Base-by-base conservation (phyloP, 176 grass and related monocot genomes). In the Dactylis glomerata region DNA sequence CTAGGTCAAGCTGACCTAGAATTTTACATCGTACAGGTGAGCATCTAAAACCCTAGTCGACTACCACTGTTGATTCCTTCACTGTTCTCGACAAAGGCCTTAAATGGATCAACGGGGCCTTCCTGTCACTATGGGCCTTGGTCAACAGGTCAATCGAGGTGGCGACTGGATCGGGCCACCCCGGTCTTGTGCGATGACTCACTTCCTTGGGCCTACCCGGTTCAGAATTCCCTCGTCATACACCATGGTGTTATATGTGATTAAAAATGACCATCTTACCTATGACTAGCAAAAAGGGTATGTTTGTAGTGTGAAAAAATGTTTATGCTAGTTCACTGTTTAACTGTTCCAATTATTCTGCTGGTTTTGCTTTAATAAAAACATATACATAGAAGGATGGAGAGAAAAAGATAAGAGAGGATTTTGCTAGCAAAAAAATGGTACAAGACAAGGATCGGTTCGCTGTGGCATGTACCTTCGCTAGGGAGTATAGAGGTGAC, bases 361-460 rank as follows among this genome's bases (percentile, higher is more conserved):
- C n/a, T 85, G 17, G 11, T 76, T 34, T 77, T 69, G 1, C 15
- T 72, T 77, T 77, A 56, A 24, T 24, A 57, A 76, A 33, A 87
- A 56, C 13, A 16, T 73, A 59, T 50, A 37, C 4, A 61, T 30
- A 38, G 42, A 73, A 86, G 77, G 34, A 30, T 54, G 5, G 3
- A 44, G 58, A 37, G 10, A 15, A 81, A 73, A 64, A 58, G 1
- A 28, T 8, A 80, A 34, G 15, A 37, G 11, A 41, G 42, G 19
- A 6, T 63, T 16, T 54, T 64, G 3, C 23, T 64, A 15, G 13
- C 31, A 32, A 22, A 80, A 80, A 57, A 24, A 64, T 64, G 78
- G 30, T 68, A 67, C n/a, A 46, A 14, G 28, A 28, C n/a, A 66
- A 81, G 46, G 36, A 80, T 67, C 26, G 75, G 46, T 88, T 73